Evolutionary conservation across 2,329 filamentous ascomycete species (phyloP), one percentile per base, ranked within the genome.

Genomic region (Alternaria angustiovoidea): DNA sequence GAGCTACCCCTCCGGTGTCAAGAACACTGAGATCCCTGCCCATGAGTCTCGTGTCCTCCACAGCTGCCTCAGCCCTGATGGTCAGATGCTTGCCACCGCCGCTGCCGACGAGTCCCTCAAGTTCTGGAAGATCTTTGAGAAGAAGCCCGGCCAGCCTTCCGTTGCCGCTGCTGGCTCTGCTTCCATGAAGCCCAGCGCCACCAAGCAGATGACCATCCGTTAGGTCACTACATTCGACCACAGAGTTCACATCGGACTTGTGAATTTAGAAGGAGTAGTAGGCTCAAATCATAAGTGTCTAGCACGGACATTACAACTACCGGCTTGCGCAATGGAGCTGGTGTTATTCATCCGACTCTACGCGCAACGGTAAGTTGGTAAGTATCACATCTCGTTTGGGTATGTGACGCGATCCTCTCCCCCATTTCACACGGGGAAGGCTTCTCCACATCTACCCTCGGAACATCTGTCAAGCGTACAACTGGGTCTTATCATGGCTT

Each of bases 71-170:
- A 97, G 93, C 83, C 95, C 95, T 3, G 95, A 99, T 75, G 95
- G 95, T 53, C 95, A 99, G 84, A 97, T 97, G 89, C 88, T 99
- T 57, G 95, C 95, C 51, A 99, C 95, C 52, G 94, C 95, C 62
- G 90, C 94, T 71, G 94, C 94, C 38, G 95, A 99, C 74, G 95
- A 99, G 85, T 94, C 91, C 76, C 86, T 99, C 80, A 99, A 99
- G 84, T 99, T 99, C 86, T 99, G 95, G 95, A 99, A 99, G 89
- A 87, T 99, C 72, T 99, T 99, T 76, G 95, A 99, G 87, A 97
- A 97, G 88, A 98, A 97, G 88, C 85, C 94, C 18, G 93, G 93
- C 60, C 83, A 87, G 62, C 87, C 89, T 52, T 87, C 88, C 49
- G 77, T 85, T 32, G 84, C 89, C 55, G 86, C 87, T 69, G 86